phyloP scores from a whole-genome alignment of 768 basidiomycete genomes.

The Tephrocybe sp. region DNA sequence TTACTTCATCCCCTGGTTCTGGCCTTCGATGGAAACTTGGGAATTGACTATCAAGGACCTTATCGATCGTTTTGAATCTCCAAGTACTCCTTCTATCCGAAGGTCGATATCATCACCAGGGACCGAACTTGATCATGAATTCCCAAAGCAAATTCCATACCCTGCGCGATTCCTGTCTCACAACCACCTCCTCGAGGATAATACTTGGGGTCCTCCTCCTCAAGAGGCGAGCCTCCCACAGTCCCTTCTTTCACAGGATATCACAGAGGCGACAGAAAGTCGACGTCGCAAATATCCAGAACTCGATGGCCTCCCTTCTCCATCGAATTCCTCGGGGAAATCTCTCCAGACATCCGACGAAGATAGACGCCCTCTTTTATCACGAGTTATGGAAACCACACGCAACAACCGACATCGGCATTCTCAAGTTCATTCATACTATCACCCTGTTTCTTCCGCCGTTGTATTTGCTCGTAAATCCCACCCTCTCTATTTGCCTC shows the following conservation, averaged over 20 bases:
- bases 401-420: not conserved
- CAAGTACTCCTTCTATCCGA: not conserved
- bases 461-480: constrained; percentile 60
- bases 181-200: not conserved
- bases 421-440: not conserved
- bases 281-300: not conserved
- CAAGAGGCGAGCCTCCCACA: not conserved
- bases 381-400: not conserved
- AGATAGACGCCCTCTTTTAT: constrained; percentile 17
- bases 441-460: constrained; percentile 50
- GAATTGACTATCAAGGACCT: constrained; percentile 36
- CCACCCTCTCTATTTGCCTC: constrained; percentile 58
- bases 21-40: constrained; percentile 2
- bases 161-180: constrained; percentile 27
- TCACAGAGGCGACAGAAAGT: constrained; percentile 3
- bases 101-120: not conserved
- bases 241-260: constrained; percentile 7
- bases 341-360: constrained; percentile 1
- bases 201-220: not conserved
- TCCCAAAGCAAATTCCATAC: too few relatives aligned
- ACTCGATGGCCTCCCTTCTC: constrained; percentile 6
- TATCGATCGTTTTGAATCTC: constrained; percentile 30
- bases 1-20: not conserved
- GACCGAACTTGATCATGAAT: too few relatives aligned
- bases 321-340: not conserved